phyloP scores from a whole-genome alignment of 148 eudicot species.

The Linanthus parryae region DNA sequence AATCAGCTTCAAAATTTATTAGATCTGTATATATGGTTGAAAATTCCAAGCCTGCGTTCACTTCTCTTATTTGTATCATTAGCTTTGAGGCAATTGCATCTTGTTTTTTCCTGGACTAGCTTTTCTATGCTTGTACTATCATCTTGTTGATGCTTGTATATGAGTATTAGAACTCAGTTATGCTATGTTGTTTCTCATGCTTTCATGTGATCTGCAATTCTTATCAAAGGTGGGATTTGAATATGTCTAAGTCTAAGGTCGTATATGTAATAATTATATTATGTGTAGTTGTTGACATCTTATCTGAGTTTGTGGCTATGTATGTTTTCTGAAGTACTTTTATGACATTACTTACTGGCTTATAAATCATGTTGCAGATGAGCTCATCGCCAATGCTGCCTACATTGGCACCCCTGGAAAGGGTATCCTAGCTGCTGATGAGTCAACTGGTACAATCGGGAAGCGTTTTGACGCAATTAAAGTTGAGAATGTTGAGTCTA shows the following conservation, averaged over 20 bases:
- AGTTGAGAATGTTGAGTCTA: slow-evolving; percentile 76
- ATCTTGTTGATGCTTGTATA: too few species aligned
- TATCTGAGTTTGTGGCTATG: background rate
- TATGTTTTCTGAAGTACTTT: background rate
- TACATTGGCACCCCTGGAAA: slow-evolving; percentile 88
- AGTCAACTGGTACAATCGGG: slow-evolving; percentile 85
- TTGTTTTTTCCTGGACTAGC: too few species aligned
- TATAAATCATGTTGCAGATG: slow-evolving; percentile 36
- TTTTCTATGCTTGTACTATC: too few species aligned
- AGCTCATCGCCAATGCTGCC: slow-evolving; percentile 72
- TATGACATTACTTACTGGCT: background rate
- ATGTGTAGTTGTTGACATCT: background rate
- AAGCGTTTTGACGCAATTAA: slow-evolving; percentile 72
- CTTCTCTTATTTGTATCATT: too few species aligned
- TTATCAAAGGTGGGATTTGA: background rate
- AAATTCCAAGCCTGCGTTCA: too few species aligned
- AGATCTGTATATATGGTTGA: too few species aligned
- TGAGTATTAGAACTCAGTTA: too few species aligned
- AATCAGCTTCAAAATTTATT: too few species aligned
- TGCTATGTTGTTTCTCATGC: background rate
- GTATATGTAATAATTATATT: too few species aligned
- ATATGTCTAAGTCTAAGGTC: too few species aligned
- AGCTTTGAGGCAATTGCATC: too few species aligned
- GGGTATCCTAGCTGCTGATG: slow-evolving; percentile 95
- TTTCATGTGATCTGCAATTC: background rate